Evolutionary conservation across 306 rosid genomes (phyloP), one percentile per base, ranked within the genome.

Genomic region (Ochetophila trinervis): DNA sequence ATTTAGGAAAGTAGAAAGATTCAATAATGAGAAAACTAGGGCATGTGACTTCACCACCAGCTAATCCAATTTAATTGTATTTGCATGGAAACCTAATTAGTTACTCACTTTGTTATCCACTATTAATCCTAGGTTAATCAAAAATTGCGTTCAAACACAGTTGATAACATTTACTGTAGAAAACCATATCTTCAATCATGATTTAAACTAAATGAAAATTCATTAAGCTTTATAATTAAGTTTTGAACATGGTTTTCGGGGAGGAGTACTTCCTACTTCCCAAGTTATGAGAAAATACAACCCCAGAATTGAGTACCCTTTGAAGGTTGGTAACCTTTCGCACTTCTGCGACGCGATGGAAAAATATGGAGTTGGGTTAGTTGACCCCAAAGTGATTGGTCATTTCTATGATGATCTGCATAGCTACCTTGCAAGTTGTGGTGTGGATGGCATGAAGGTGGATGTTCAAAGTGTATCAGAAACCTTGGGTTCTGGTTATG

Each of bases 371-470:
- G 79, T 85, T 47, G 95, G 95, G 45, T 20, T 85, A 12, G 72
- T 82, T 19, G 74, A 83, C 53, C 90, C 87, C 42, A 54, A 60
- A 62, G 83, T 71, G 36, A 49, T 85, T 4, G 66, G 27, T 36
- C 64, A 80, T 19, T 87, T 90, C 61, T 90, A 83, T 77, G 67
- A 82, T 27, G 88, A 90, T 40, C 87, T 79, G 37, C 95, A 87
- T 27, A 65, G 79, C 36, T 90, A 90, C 72, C 85, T 87, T 63
- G 86, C 74, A 4, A 79, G 74, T 67, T 68, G 71, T 35, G 89
- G 85, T 6, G 67, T 87, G 24, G 88, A 87, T 70, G 92, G 92
- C 17, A 84, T 90, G 53, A 87, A 84, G 65, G 91, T 87, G 47
- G 95, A 90, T 71, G 86, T 66, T 62, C 92, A 90, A 57, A 84